Conservation (phyloP, 2,329 filamentous ascomycete genomes). For the Pseudocercospora cruenta region DNA sequence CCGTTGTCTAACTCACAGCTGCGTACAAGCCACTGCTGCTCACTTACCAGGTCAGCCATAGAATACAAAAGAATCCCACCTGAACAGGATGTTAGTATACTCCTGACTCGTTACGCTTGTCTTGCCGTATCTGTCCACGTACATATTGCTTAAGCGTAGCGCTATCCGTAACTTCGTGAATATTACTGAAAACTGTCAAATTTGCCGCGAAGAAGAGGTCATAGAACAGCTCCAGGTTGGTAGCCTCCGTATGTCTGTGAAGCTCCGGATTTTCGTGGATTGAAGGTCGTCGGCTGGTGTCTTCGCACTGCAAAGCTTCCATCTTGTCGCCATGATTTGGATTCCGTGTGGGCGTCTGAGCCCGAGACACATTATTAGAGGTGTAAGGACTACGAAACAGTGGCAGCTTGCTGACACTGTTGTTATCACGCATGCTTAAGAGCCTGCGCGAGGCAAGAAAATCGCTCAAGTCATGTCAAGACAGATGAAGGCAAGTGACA, state of each 20-base stretch:
- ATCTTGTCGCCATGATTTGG: slow-evolving; percentile 1
- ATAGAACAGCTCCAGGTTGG: slow-evolving; percentile 62
- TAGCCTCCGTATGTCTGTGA: slow-evolving; percentile 54
- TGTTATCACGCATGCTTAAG: background rate
- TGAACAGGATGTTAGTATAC: background rate
- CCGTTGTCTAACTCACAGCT: no score
- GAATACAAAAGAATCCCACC: slow-evolving; percentile 61
- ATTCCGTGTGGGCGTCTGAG: background rate
- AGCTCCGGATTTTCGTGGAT: slow-evolving; percentile 33
- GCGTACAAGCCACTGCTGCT: no score
- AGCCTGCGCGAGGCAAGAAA: background rate
- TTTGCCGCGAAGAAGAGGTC: slow-evolving; percentile 68
- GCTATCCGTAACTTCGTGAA: slow-evolving; percentile 59
- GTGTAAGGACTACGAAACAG: slow-evolving; percentile 2
- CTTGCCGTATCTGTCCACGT: background rate
- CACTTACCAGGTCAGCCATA: slow-evolving; percentile 65
- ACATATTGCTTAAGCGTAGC: slow-evolving; percentile 45
- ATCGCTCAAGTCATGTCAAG: background rate
- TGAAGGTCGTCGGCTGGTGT: slow-evolving; percentile 21
- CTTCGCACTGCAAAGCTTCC: slow-evolving; percentile 3
- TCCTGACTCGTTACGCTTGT: background rate
- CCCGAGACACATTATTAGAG: background rate
- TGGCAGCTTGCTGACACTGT: slow-evolving; percentile 6
- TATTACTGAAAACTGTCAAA: slow-evolving; percentile 63
- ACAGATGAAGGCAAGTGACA: background rate